phyloP scores from a whole-genome alignment of 2,329 filamentous ascomycete species.

The Biscogniauxia mediterranea region DNA sequence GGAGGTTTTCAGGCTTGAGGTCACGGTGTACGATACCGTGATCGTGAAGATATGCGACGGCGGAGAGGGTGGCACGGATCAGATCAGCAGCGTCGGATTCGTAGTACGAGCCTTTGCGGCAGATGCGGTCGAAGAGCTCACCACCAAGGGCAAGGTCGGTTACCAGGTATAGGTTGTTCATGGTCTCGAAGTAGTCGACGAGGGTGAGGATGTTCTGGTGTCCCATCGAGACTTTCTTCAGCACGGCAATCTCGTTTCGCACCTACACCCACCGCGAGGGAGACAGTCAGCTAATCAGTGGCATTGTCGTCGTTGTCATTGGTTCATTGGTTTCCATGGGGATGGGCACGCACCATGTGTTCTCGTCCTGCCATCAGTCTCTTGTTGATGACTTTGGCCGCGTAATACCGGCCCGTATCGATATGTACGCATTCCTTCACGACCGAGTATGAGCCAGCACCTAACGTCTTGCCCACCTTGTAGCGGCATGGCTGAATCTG shows the following conservation, averaged over 20 bases:
- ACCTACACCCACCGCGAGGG: constrained; percentile 53
- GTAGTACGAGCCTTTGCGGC: constrained; percentile 97
- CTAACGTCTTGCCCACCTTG: constrained; percentile 97
- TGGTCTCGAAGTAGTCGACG: constrained; percentile 98
- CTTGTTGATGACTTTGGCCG: constrained; percentile 99
- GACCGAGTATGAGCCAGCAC: constrained; percentile 94
- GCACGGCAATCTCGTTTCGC: constrained; percentile 94
- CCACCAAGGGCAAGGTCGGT: constrained; percentile 95
- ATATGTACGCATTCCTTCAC: constrained; percentile 99
- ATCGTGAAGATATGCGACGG: constrained; percentile 97
- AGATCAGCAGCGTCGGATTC: constrained; percentile 95
- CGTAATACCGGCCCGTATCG: constrained; percentile 96
- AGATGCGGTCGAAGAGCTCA: constrained; percentile 97
- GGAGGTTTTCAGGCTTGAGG: constrained; percentile 93
- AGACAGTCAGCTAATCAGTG: constrained; percentile 3
- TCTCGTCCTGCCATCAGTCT: constrained; percentile 94
- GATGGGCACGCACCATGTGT: constrained; percentile 73
- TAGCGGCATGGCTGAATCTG: constrained; percentile 94
- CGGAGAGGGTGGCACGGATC: constrained; percentile 89
- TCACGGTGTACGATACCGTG: constrained; percentile 98
- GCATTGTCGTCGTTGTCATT: neutral
- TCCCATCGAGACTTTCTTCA: constrained; percentile 98
- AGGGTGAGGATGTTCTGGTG: constrained; percentile 97
- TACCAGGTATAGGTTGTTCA: constrained; percentile 98
- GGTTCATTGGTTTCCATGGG: neutral